Percentiles rank a stretch among this genome's conserved stretches.
These are phyloP conservation scores for Malania oleifera DNA, from an alignment of 164 flowering plant genomes.

Conservation along the genomic window DNA sequence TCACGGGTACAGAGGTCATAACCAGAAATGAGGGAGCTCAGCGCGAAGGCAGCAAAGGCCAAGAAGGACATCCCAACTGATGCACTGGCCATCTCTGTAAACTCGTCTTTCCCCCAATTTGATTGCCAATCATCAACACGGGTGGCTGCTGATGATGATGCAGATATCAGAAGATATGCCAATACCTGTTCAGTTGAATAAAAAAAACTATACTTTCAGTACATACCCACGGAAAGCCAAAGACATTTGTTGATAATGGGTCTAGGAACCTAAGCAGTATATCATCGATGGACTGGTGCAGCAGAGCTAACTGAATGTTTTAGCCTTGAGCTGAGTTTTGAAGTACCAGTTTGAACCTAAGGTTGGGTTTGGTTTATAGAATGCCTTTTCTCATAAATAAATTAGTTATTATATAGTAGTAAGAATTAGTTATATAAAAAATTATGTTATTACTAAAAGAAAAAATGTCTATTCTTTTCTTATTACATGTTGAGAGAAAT, in stretches of 20 bases:
- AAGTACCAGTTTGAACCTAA: no score
- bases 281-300: background rate
- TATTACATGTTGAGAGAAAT: no score
- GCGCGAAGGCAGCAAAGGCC: conserved; percentile 69
- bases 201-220: background rate
- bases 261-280: background rate
- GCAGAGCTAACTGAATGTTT: no score
- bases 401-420: no score
- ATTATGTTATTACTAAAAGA: no score
- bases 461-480: no score
- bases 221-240: background rate
- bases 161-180: conserved; percentile 82
- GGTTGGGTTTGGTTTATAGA: no score
- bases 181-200: conserved; percentile 45
- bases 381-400: no score
- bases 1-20: conserved; percentile 47
- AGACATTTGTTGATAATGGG: background rate
- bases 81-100: conserved; percentile 79
- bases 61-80: conserved; percentile 72
- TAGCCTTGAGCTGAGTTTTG: no score
- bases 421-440: no score
- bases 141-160: conserved; percentile 84
- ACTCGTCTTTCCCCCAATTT: conserved; percentile 87
- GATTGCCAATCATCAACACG: conserved; percentile 71
- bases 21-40: conserved; percentile 78